phyloP scores from a whole-genome alignment of 1,284 basidiomycete species.

The Rhodotorula sp. region DNA sequence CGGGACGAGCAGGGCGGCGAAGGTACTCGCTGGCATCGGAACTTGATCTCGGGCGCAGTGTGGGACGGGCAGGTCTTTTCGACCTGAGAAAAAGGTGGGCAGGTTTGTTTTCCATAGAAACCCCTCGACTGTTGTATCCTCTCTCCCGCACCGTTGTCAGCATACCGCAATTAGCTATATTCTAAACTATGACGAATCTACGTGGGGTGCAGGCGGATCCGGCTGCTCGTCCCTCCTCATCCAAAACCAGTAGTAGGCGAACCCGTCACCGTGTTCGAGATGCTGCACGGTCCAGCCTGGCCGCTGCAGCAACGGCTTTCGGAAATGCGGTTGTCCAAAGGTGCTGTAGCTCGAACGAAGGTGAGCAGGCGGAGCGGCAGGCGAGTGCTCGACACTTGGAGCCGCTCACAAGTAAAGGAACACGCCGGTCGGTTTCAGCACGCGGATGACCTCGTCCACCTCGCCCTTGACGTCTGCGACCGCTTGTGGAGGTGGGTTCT shows the following conservation, averaged over 20 bases:
- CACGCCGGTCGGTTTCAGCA: conserved; percentile 11
- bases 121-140: background rate
- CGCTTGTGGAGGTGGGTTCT: conserved; percentile 78
- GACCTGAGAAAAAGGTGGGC: background rate
- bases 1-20: conserved; percentile 64
- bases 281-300: conserved; percentile 29
- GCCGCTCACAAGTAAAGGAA: conserved; percentile 33
- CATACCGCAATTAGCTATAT: background rate
- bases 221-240: conserved; percentile 5
- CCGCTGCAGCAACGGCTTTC: conserved; percentile 25
- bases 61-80: conserved; percentile 61
- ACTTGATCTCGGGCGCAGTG: conserved; percentile 63
- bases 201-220: background rate
- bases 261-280: conserved; percentile 30
- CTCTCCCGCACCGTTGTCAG: no score
- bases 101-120: background rate
- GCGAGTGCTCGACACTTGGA: background rate
- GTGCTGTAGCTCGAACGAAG: conserved; percentile 3
- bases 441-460: conserved; percentile 67
- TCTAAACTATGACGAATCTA: background rate
- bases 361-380: background rate
- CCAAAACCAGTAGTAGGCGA: conserved; percentile 34
- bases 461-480: conserved; percentile 73
- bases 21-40: conserved; percentile 65
- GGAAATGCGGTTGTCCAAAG: conserved; percentile 34